Base-by-base conservation (phyloP, 169 alveolate genomes). In the Plasmodium gonderi region DNA sequence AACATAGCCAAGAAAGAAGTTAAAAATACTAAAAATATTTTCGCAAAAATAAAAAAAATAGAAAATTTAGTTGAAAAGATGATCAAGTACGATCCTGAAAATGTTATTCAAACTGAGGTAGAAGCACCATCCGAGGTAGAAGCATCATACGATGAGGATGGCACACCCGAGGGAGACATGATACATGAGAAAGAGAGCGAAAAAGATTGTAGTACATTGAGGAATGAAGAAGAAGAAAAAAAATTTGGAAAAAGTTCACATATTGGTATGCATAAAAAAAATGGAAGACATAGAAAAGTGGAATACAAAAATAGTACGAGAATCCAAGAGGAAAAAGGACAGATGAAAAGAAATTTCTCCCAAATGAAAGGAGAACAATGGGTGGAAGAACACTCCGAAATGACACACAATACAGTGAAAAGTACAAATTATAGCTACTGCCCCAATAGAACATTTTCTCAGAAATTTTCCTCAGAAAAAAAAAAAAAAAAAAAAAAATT, bases 1-100 rank as follows among this genome's bases (percentile, higher is more conserved):
- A 83, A 69, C 65, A 33, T 49, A 17, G 92, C 92, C 17, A 83
- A 83, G 74, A 83, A 83, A 8, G 92, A 83, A 72, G 82, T 74
- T 6, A 83, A 38, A 60, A 83, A 76, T 72, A 68, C 64, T 31
- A 83, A 83, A 51, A 83, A 45, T 26, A 40, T 49, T 69, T 83
- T 83, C 40, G 44, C 64, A 3, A 83, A 83, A 51, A 83, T 83
- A 17, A 83, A 51, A 31, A 83, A 76, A 26, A 83, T 83, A 17
- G 92, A 83, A 72, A 69, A 83, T 83, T 83, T 83, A 40, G 92
- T 83, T 3, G 78, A 83, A 23, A 68, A 49, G 31, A 23, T 83
- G 26, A 83, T 83, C 11, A 47, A 69, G 74, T 47, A 83, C 33
- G 92, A 83, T 42, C 33, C 49, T 29, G 92, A 83, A 83, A 42